These are phyloP conservation scores for Trametes hirsuta DNA, from an alignment of 1,284 basidiomycete genomes.

Conservation along the genomic window DNA sequence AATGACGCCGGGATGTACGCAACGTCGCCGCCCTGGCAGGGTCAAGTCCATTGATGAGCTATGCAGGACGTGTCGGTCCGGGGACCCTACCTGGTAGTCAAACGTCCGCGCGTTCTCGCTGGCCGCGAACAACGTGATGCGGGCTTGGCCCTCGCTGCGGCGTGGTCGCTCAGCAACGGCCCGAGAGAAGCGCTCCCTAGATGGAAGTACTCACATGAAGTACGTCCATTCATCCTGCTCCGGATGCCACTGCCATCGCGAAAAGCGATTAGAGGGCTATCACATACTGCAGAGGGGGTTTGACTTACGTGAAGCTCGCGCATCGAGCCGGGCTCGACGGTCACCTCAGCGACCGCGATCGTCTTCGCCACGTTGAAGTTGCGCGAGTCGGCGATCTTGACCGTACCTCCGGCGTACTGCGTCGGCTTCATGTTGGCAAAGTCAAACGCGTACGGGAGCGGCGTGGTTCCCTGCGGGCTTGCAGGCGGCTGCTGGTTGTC, in stretches of 20 bases:
- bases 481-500: constrained; percentile 21
- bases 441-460: constrained; percentile 54
- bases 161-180: not conserved
- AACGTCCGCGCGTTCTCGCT: constrained; percentile 67
- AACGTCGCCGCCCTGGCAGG: constrained; percentile 55
- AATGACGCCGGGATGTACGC: constrained; percentile 58
- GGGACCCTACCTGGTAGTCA: constrained; percentile 53
- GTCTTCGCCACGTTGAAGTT: constrained; percentile 59
- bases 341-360: constrained; percentile 61
- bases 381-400: constrained; percentile 62
- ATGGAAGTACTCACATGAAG: constrained; percentile 28
- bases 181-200: not conserved
- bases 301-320: constrained; percentile 56
- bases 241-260: constrained; percentile 68
- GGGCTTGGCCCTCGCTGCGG: constrained; percentile 54
- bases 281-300: too few relatives aligned
- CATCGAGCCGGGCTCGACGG: constrained; percentile 60
- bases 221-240: constrained; percentile 61
- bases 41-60: not conserved
- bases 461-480: constrained; percentile 45
- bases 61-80: not conserved
- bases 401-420: constrained; percentile 51
- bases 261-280: not conserved
- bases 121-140: constrained; percentile 68
- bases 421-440: constrained; percentile 49